These are phyloP conservation scores for Eucalyptus sp. DNA, from an alignment of 345 rosid genomes.

Conservation along the genomic window DNA sequence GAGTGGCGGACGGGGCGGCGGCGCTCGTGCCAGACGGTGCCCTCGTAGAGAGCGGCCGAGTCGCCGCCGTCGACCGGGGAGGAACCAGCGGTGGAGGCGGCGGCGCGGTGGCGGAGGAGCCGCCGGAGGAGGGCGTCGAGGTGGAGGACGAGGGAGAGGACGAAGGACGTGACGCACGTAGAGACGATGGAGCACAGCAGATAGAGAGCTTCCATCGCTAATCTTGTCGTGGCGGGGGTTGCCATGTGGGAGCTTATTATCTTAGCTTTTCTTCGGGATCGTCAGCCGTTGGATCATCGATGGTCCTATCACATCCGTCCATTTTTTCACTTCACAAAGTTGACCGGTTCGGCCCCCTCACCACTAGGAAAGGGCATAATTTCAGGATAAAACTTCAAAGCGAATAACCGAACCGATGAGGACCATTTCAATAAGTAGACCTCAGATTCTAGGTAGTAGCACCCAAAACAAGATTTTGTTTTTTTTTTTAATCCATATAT, in stretches of 20 bases:
- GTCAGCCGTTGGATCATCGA: neutral
- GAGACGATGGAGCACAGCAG: neutral
- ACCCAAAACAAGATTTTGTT: too few relatives aligned
- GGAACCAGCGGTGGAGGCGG: neutral
- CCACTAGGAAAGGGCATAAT: too few relatives aligned
- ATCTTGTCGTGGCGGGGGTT: neutral
- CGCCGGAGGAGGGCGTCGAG: neutral
- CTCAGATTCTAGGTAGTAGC: rapidly evolving
- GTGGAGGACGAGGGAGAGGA: neutral
- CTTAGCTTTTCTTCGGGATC: neutral
- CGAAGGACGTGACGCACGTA: neutral
- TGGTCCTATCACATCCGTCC: neutral
- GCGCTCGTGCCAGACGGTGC: constrained; percentile 83
- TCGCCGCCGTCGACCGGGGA: neutral
- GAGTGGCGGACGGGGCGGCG: constrained; percentile 71
- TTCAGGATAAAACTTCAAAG: rapidly evolving
- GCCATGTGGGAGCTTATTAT: neutral
- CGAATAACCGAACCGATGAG: too few relatives aligned
- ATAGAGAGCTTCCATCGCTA: neutral
- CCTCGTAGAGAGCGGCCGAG: constrained; percentile 35
- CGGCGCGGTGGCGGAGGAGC: neutral
- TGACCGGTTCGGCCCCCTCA: neutral
- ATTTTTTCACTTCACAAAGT: neutral
- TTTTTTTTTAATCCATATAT: too few relatives aligned
- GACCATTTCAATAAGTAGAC: rapidly evolving